Conservation (phyloP, 805 yeast genomes). For the Cyberlindnera suaveolens region DNA sequence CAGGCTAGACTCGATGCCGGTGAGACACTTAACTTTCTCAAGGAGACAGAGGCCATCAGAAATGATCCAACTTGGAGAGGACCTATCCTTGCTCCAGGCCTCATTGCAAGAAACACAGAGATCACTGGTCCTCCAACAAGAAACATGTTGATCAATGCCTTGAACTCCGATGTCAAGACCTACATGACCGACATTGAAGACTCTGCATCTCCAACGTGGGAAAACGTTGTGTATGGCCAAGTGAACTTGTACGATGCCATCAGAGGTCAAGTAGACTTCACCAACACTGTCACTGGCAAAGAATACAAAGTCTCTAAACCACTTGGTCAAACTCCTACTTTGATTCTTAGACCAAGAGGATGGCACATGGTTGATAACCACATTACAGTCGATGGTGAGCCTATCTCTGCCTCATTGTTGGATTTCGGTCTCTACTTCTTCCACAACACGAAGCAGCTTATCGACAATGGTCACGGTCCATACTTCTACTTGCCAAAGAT, state of each 20-base stretch:
- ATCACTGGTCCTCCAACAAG: constrained; percentile 79
- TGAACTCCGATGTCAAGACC: constrained; percentile 72
- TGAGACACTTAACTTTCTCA: constrained; percentile 49
- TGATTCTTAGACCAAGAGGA: constrained; percentile 83
- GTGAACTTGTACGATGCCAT: constrained; percentile 70
- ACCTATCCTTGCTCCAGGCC: constrained; percentile 64
- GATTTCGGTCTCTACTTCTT: constrained; percentile 76
- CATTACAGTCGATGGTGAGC: constrained; percentile 63
- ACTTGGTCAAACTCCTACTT: constrained; percentile 56
- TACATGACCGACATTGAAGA: constrained; percentile 86
- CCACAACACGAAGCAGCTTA: constrained; percentile 62
- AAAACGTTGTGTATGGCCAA: constrained; percentile 70
- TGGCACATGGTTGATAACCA: constrained; percentile 82
- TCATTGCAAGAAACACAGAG: constrained; percentile 70
- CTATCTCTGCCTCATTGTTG: constrained; percentile 72
- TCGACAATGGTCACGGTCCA: constrained; percentile 69
- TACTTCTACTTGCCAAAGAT: constrained; percentile 79
- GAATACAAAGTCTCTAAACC: constrained; percentile 28
- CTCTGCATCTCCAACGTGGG: constrained; percentile 86
- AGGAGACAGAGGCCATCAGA: constrained; percentile 62
- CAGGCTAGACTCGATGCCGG: constrained; percentile 59
- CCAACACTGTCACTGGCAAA: constrained; percentile 24
- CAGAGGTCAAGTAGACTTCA: constrained; percentile 55
- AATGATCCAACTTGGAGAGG: constrained; percentile 74
- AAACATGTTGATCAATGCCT: constrained; percentile 77